phyloP scores from a whole-genome alignment of 2,329 filamentous ascomycete species.

The Diaporthe vexans region DNA sequence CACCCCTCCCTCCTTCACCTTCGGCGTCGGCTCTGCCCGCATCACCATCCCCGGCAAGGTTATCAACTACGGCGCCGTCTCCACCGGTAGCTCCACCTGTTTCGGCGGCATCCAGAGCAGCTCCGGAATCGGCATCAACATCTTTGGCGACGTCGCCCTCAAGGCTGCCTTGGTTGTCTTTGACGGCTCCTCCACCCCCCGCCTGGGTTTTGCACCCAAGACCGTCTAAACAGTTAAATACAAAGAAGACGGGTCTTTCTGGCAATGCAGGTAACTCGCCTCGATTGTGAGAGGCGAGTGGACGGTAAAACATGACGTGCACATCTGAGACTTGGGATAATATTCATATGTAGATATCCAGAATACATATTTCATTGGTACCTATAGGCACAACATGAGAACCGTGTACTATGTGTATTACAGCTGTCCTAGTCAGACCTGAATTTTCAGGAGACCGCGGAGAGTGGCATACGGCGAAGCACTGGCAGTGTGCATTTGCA shows the following conservation, averaged over 20 bases:
- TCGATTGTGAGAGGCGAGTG: neutral
- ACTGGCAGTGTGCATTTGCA: neutral
- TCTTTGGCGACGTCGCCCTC: slow-evolving; percentile 47
- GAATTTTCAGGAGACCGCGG: neutral
- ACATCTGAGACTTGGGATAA: neutral
- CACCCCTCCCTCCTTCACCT: slow-evolving; percentile 43
- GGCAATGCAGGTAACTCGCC: neutral
- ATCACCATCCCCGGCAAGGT: slow-evolving; percentile 43
- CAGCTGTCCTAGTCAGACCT: neutral
- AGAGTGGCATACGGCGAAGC: neutral
- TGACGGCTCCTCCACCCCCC: slow-evolving; percentile 43
- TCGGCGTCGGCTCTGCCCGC: slow-evolving; percentile 40
- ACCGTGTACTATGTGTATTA: neutral
- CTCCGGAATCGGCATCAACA: slow-evolving; percentile 45
- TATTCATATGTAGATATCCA: slow-evolving; percentile 11
- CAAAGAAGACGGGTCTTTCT: neutral
- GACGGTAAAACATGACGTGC: neutral
- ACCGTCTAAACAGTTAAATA: slow-evolving; percentile 29
- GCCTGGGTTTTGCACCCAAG: slow-evolving; percentile 44
- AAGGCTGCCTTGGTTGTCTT: slow-evolving; percentile 49
- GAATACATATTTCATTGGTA: neutral
- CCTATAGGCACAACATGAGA: neutral
- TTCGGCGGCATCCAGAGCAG: slow-evolving; percentile 42
- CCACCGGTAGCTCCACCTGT: slow-evolving; percentile 40
- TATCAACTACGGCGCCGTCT: slow-evolving; percentile 42